Evolutionary conservation across 1,284 basidiomycete species (phyloP).

Genomic region (Cutaneotrichosporon sp.): DNA sequence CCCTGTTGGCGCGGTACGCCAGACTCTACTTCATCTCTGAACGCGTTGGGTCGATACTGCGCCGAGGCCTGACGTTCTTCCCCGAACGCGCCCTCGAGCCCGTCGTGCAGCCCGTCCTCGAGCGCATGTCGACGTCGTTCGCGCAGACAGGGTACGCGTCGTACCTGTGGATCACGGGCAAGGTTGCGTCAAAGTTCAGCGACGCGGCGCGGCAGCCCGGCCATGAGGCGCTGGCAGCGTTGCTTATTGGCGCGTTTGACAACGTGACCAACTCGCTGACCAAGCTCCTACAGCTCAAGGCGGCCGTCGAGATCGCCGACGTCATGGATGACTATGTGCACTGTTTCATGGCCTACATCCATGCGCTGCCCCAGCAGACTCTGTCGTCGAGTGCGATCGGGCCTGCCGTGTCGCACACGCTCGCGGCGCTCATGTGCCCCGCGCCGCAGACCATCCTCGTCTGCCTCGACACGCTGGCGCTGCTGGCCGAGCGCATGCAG

Average conservation of each 20-base stretch:
- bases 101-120: slow-evolving; percentile 65
- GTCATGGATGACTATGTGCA: slow-evolving; percentile 95
- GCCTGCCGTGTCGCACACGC: slow-evolving; percentile 64
- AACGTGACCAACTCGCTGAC: slow-evolving; percentile 65
- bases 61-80: slow-evolving; percentile 80
- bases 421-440: slow-evolving; percentile 71
- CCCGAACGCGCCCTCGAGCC: slow-evolving; percentile 59
- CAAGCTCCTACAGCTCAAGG: slow-evolving; percentile 61
- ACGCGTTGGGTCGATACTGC: slow-evolving; percentile 76
- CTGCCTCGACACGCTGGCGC: slow-evolving; percentile 72
- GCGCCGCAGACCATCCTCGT: slow-evolving; percentile 74
- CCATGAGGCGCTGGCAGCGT: slow-evolving; percentile 36
- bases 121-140: slow-evolving; percentile 71
- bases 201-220: slow-evolving; percentile 52
- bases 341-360: slow-evolving; percentile 64
- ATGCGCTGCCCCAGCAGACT: slow-evolving; percentile 65
- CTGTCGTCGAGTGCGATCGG: slow-evolving; percentile 71
- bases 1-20: slow-evolving; percentile 74
- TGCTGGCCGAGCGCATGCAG: slow-evolving; percentile 60
- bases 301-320: slow-evolving; percentile 70
- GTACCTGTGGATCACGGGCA: slow-evolving; percentile 92
- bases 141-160: slow-evolving; percentile 76
- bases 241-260: slow-evolving; percentile 67
- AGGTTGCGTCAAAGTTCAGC: slow-evolving; percentile 69
- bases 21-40: slow-evolving; percentile 74